Conservation (phyloP, 2,329 filamentous ascomycete species). For the Fusarium sp. region DNA sequence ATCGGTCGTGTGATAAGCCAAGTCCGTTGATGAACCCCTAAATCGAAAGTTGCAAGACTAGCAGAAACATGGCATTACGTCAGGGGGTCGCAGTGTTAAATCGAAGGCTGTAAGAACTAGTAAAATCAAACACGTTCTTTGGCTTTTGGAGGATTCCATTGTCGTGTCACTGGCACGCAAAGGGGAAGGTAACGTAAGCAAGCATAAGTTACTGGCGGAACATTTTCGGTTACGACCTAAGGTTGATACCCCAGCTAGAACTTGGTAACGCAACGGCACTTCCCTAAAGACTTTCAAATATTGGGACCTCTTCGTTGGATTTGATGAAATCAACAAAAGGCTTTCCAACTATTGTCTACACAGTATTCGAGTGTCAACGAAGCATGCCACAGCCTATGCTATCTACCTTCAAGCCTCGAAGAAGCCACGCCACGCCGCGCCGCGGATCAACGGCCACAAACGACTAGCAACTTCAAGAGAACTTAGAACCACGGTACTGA, state of each 20-base stretch:
- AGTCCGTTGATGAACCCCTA: neutral
- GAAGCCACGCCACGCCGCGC: neutral
- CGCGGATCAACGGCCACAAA: neutral
- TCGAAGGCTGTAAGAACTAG: no score
- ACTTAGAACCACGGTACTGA: fast-evolving
- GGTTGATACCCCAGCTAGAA: neutral
- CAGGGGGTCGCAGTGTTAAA: neutral
- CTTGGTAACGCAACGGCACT: neutral
- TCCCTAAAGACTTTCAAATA: neutral
- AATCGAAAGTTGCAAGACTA: neutral
- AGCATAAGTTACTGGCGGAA: neutral
- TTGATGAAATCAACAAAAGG: fast-evolving
- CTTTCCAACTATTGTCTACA: fast-evolving
- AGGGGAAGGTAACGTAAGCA: neutral
- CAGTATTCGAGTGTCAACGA: neutral
- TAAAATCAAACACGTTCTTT: neutral
- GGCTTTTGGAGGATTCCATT: neutral
- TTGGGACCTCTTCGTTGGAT: neutral
- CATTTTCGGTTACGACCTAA: neutral
- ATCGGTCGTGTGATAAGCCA: neutral
- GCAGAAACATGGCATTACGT: neutral
- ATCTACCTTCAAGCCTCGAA: neutral
- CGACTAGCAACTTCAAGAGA: neutral
- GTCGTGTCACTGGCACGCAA: neutral
- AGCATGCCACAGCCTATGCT: neutral